These are phyloP conservation scores for Malus sylvestris DNA, from an alignment of 306 rosid species.

Conservation along the genomic window DNA sequence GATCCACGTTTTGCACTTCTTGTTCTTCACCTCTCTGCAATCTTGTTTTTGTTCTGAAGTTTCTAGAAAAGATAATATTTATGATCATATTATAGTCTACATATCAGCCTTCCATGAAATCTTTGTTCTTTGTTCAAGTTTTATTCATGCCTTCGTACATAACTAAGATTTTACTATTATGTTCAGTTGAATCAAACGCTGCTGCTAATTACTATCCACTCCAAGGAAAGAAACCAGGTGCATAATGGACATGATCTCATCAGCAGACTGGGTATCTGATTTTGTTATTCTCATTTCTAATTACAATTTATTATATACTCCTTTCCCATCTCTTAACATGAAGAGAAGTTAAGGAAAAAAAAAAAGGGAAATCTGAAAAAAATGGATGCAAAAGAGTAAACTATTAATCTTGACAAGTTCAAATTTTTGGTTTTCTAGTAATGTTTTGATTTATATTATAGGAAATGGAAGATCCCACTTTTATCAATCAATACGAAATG, in stretches of 20 bases:
- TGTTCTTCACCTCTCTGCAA: no score
- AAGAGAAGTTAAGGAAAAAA: background rate
- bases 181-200: background rate
- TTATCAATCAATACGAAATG: conserved; percentile 19
- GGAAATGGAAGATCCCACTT: conserved; percentile 24
- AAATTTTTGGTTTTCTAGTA: background rate
- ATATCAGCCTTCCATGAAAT: background rate
- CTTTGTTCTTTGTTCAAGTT: background rate
- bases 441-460: background rate
- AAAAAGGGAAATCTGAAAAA: background rate
- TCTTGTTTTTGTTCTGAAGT: no score
- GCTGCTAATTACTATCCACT: background rate
- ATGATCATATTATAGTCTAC: background rate
- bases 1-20: no score
- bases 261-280: conserved; percentile 35
- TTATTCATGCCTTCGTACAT: background rate
- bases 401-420: background rate
- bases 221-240: background rate
- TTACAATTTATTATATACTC: background rate
- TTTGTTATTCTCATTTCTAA: conserved; percentile 5
- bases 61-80: no score
- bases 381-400: background rate
- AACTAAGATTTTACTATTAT: background rate
- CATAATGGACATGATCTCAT: conserved; percentile 24
- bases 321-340: background rate